Evolutionary conservation across 495 filamentous ascomycete species (phyloP).

Genomic region (Talaromyces thailandensis): DNA sequence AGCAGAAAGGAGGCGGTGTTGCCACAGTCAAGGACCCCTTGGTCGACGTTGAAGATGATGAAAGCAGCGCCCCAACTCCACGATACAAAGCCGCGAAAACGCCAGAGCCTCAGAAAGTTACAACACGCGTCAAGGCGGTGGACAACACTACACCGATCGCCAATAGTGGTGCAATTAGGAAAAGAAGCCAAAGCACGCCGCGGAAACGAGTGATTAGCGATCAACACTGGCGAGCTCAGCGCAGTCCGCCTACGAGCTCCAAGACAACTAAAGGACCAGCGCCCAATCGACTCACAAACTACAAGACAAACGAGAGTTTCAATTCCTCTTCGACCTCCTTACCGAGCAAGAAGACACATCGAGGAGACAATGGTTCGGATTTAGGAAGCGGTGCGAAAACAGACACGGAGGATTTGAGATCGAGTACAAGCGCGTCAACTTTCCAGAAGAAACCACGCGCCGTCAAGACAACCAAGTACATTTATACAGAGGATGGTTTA

Average conservation of each 20-base stretch:
- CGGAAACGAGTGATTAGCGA: slow-evolving; percentile 76
- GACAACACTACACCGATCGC: slow-evolving; percentile 8
- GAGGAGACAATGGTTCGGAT: slow-evolving; percentile 1
- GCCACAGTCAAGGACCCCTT: slow-evolving; percentile 37
- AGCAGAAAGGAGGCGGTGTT: slow-evolving; percentile 55
- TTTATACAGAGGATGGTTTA: slow-evolving; percentile 13
- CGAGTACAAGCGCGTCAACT: slow-evolving; percentile 12
- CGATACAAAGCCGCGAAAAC: slow-evolving; percentile 10
- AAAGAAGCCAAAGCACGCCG: slow-evolving; percentile 47
- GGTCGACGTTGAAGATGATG: slow-evolving; percentile 31
- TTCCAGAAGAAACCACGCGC: slow-evolving; percentile 6
- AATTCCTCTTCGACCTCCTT: not conserved
- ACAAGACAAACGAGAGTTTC: slow-evolving; percentile 30
- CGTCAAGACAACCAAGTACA: slow-evolving; percentile 1
- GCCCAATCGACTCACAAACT: slow-evolving; percentile 35
- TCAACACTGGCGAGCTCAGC: slow-evolving; percentile 59
- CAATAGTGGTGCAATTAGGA: slow-evolving; percentile 15
- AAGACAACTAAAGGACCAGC: slow-evolving; percentile 42
- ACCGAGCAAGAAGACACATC: not conserved
- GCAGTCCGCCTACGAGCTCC: slow-evolving; percentile 27
- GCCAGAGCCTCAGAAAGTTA: slow-evolving; percentile 4
- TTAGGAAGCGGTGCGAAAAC: not conserved
- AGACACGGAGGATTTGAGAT: slow-evolving; percentile 14
- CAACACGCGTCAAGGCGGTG: slow-evolving; percentile 14
- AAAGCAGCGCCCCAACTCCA: slow-evolving; percentile 13